Base-by-base conservation (phyloP, 2,329 filamentous ascomycete genomes). In the Venturia effusa region DNA sequence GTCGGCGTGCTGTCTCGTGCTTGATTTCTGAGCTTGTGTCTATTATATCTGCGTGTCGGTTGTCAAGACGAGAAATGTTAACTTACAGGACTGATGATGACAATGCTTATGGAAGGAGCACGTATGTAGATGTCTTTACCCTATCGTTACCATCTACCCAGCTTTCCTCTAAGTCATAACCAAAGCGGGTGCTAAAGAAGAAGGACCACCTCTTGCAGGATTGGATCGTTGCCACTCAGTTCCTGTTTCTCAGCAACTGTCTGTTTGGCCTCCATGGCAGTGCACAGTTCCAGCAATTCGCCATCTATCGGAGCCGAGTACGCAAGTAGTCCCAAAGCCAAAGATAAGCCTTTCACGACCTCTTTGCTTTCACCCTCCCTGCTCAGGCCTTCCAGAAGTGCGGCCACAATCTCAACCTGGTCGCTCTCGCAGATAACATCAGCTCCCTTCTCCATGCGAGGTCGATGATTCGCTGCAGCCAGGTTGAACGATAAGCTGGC, bases 401-500 rank as follows among this genome's bases (percentile, higher is more conserved):
- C 88, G 0, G 92, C 92, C 0, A 88, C 85, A 5, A 97, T 78
- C 74, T 96, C 92, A 1, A 95, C 84, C 71, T 94, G 88, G 65
- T 89, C 86, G 2, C 81, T 83, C 43, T 90, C 88, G 0, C 84
- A 78, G 3, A 97, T 74, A 0, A 76, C 78, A 59, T 88, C 83
- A 6, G 78, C 75, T 0, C 81, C 76, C 15, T 83, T 80, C 34
- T 84, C 81, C 43, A 83, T 78, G 24, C 89, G 83, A 32, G 83
- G 78, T 59, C 83, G 84, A 69, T 88, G 88, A 69, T 92, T 89
- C 1, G 86, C 82, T 0, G 86, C 79, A 0, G 90, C 83, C 0
- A 97, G 75, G 68, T 97, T 97, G 78, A 92, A 94, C 0, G 92
- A 83, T 2, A 97, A 80, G 1, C 88, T 90, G 0, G 92, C 86